Percentiles rank a stretch among this genome's conserved stretches.
Evolutionary conservation across 2,329 filamentous ascomycete genomes (phyloP).

Genomic region (Lithohypha guttulata): DNA sequence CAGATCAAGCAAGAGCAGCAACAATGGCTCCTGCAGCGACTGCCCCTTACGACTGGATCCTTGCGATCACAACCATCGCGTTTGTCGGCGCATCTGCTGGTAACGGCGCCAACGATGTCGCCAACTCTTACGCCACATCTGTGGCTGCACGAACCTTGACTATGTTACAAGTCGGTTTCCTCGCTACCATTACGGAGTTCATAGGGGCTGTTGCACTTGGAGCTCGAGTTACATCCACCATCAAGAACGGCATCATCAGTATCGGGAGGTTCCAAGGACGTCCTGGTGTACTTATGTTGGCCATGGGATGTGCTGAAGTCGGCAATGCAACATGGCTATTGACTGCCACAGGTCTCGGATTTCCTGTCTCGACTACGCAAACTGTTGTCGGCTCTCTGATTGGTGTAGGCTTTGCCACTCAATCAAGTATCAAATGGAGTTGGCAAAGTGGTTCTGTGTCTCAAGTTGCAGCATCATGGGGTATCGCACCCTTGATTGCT

Average conservation of each 20-base stretch:
- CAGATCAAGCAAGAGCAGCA: no score
- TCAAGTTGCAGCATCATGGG: constrained; percentile 40
- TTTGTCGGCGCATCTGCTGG: constrained; percentile 29
- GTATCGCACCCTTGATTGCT: constrained; percentile 40
- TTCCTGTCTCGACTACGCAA: constrained; percentile 34
- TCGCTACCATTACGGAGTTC: constrained; percentile 42
- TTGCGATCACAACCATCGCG: constrained; percentile 31
- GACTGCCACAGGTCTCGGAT: constrained; percentile 27
- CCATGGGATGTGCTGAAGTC: constrained; percentile 30
- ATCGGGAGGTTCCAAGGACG: constrained; percentile 28
- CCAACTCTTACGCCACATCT: constrained; percentile 45
- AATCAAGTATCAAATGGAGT: constrained; percentile 29
- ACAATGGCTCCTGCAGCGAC: constrained; percentile 10
- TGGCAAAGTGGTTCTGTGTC: constrained; percentile 37
- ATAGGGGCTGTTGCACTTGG: constrained; percentile 40
- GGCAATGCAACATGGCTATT: constrained; percentile 31
- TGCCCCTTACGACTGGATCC: constrained; percentile 30
- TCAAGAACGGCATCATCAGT: constrained; percentile 35
- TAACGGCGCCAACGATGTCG: constrained; percentile 41
- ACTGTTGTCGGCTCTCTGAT: constrained; percentile 31
- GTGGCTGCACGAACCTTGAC: constrained; percentile 43
- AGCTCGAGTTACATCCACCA: constrained; percentile 34
- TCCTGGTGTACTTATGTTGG: constrained; percentile 30
- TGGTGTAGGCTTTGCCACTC: constrained; percentile 26
- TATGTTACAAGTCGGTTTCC: constrained; percentile 42